Base-by-base conservation (phyloP, 78 protist genomes). In the Salpingoeca rosetta region DNA sequence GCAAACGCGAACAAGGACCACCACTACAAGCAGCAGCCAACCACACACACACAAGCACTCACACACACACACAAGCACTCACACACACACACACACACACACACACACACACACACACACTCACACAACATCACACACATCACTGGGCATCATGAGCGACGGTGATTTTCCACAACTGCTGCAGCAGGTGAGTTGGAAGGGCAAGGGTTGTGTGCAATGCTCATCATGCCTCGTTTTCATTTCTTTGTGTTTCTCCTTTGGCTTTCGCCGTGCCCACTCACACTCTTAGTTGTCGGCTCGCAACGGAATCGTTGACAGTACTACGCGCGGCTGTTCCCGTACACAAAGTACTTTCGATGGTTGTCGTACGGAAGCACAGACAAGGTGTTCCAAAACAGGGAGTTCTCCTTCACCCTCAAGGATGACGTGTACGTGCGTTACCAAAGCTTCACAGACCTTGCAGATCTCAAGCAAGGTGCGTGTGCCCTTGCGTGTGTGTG, bases 351-450 rank as follows among this genome's bases (percentile, higher is more conserved):
- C 76, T 82, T 39, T 56, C 41, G 80, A 25, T 92, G 94, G 94
- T 89, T 92, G 39, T 26, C 74, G 27, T 88, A 88, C 43, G 88
- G 88, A 1, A 35, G 43, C 51, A 76, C 17, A 3, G 40, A 44
- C 73, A 51, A 44, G 86, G 1, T 36, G 44, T 85, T 85, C 26
- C 0, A 37, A 35, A 51, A 88, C 37, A 76, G 95, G 10, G 95
- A 92, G 77, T 88, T 92, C 76, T 82, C 89, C 26, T 92, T 90
- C 89, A 90, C 91, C 17, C 81, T 89, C 44, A 51, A 86, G 51
- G 92, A 80, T 10, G 94, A 89, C 28, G 80, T 88, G 25, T 88
- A 76, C 83, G 36, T 73, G 39, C 90, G 93, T 35, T 93, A 88
- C 80, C 65, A 41, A 40, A 85, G 90, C 56, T 93, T 84, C 74